Evolutionary conservation across 2,329 filamentous ascomycete species (phyloP).

Genomic region (Reticulascus tulasneorum): DNA sequence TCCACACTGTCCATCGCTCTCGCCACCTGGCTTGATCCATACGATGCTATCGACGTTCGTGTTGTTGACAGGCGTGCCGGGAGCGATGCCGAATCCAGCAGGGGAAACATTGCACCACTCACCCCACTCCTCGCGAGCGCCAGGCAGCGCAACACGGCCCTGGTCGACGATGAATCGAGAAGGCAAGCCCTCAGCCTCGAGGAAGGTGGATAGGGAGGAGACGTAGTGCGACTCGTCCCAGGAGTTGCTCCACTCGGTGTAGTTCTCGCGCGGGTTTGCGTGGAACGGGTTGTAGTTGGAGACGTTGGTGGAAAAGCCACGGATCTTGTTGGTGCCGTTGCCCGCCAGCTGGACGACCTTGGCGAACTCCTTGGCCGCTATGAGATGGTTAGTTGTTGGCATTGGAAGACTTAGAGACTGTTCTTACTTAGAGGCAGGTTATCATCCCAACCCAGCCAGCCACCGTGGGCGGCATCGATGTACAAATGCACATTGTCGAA

Average conservation of each 20-base stretch:
- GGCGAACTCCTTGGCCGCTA: slow-evolving; percentile 35
- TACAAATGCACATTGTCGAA: slow-evolving; percentile 33
- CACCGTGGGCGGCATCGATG: slow-evolving; percentile 38
- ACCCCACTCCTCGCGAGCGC: slow-evolving; percentile 33
- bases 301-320: slow-evolving; percentile 41
- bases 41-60: slow-evolving; percentile 36
- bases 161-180: slow-evolving; percentile 42
- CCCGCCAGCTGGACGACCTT: slow-evolving; percentile 32
- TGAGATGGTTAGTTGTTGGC: slow-evolving; percentile 1
- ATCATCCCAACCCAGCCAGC: slow-evolving; percentile 37
- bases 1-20: slow-evolving; percentile 38
- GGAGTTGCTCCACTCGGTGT: slow-evolving; percentile 33
- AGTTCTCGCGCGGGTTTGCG: slow-evolving; percentile 32
- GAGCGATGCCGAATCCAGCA: slow-evolving; percentile 33
- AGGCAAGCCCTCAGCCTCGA: slow-evolving; percentile 34
- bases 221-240: slow-evolving; percentile 39
- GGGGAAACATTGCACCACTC: slow-evolving; percentile 41
- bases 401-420: not conserved
- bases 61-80: slow-evolving; percentile 31
- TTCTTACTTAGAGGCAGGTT: slow-evolving; percentile 33
- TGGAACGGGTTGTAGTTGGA: slow-evolving; percentile 38
- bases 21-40: slow-evolving; percentile 42
- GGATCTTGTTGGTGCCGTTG: slow-evolving; percentile 24
- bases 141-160: slow-evolving; percentile 33
- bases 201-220: slow-evolving; percentile 30